A percentile compares a stretch with the other conserved stretches of the same genome.
phyloP scores from a whole-genome alignment of 208 protist species.

The Trypanosoma lewisi region DNA sequence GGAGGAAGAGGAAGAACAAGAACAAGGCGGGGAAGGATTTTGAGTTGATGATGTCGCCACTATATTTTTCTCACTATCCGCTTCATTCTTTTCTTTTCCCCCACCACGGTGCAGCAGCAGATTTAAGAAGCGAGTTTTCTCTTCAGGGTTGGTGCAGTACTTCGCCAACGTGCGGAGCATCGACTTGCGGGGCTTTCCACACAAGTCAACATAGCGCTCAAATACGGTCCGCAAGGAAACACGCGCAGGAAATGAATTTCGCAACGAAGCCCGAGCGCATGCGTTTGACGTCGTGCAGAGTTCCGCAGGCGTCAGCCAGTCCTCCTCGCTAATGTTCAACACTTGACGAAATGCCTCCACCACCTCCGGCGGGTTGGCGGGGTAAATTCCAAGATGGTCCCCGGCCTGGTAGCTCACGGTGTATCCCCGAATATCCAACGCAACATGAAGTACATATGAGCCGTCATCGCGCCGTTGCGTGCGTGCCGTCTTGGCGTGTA shows the following conservation, averaged over 20 bases:
- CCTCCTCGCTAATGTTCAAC: constrained; percentile 42
- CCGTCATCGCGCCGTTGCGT: constrained; percentile 42
- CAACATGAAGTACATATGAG: constrained; percentile 73
- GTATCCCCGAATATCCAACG: constrained; percentile 29
- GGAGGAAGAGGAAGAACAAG: background rate
- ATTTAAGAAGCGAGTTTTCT: constrained; percentile 54
- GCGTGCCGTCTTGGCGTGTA: constrained; percentile 41
- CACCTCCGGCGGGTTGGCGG: constrained; percentile 70
- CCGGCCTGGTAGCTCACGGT: constrained; percentile 79
- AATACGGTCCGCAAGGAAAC: constrained; percentile 64
- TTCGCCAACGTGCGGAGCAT: constrained; percentile 61
- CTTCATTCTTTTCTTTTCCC: background rate
- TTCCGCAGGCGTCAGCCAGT: constrained; percentile 50
- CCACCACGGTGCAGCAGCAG: constrained; percentile 28
- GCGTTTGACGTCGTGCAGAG: constrained; percentile 33
- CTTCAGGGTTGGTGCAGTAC: constrained; percentile 52
- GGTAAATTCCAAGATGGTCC: constrained; percentile 92
- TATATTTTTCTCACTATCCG: background rate
- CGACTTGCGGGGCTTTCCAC: constrained; percentile 59
- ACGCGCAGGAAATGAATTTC: constrained; percentile 62
- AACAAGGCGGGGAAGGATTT: background rate
- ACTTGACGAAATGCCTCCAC: constrained; percentile 60
- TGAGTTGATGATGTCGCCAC: background rate
- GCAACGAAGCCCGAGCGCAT: constrained; percentile 30
- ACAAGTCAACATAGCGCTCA: constrained; percentile 79